A percentile compares a stretch with the other conserved stretches of the same genome.
Conservation (phyloP, 257 asterid species). For the Nemophila menziesii region DNA sequence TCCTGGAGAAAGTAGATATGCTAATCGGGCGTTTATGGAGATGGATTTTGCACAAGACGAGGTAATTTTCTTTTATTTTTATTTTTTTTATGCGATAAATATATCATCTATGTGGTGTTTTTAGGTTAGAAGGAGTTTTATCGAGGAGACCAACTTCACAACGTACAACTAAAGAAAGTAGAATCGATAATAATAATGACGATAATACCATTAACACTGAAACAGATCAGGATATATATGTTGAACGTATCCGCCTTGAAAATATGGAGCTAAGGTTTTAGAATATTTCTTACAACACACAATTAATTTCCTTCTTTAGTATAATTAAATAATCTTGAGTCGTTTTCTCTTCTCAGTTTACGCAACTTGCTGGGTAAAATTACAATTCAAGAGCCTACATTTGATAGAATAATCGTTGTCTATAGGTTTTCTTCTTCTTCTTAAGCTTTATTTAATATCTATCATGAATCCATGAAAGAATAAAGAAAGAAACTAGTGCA, state of each 20-base stretch:
- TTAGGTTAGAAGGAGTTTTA: slow-evolving; percentile 51
- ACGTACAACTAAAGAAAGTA: slow-evolving; percentile 19
- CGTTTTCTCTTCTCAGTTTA: slow-evolving; percentile 37
- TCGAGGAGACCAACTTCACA: slow-evolving; percentile 42
- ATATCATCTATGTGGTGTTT: slow-evolving; percentile 2
- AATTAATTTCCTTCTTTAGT: too few relatives aligned
- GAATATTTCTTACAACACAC: not conserved
- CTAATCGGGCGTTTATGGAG: slow-evolving; percentile 65
- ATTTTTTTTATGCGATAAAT: too few relatives aligned
- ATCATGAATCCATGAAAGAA: not conserved
- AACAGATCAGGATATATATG: slow-evolving; percentile 33
- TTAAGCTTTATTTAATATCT: not conserved
- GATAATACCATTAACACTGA: slow-evolving; percentile 42
- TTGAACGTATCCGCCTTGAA: slow-evolving; percentile 88
- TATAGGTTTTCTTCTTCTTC: slow-evolving; percentile 53
- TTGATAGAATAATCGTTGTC: slow-evolving; percentile 92
- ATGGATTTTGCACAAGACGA: slow-evolving; percentile 66
- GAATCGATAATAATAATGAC: slow-evolving; percentile 36
- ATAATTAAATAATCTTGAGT: not conserved
- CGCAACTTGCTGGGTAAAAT: slow-evolving; percentile 52
- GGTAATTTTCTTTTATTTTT: slow-evolving; percentile 23
- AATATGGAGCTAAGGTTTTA: slow-evolving; percentile 75
- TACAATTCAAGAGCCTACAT: slow-evolving; percentile 93
- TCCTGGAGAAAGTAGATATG: slow-evolving; percentile 89
- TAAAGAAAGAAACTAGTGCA: slow-evolving; percentile 24